A percentile compares a stretch with the other conserved stretches of the same genome.
These are phyloP conservation scores for Podochytrium sp. DNA, from an alignment of 192 early-diverging fungal species.

Conservation along the genomic window DNA sequence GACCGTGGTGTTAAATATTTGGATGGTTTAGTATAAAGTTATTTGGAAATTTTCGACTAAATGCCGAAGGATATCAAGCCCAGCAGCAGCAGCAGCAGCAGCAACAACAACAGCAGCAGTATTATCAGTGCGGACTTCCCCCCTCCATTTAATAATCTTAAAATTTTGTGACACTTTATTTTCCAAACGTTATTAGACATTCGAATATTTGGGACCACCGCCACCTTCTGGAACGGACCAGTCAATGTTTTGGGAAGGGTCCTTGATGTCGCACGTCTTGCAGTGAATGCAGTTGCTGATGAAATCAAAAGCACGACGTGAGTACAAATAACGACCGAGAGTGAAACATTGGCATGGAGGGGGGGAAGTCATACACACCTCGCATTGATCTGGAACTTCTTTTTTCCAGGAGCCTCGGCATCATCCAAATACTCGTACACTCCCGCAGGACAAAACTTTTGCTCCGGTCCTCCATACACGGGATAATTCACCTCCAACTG, in stretches of 20 bases:
- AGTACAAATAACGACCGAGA: background rate
- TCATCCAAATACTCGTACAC: slow-evolving; percentile 98
- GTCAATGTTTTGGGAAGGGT: slow-evolving; percentile 98
- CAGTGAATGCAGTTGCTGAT: slow-evolving; percentile 91
- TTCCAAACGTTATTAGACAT: slow-evolving; percentile 63
- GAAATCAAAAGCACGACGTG: no score
- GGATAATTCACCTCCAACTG: slow-evolving; percentile 83
- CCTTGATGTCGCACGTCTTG: slow-evolving; percentile 99
- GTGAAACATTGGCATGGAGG: background rate
- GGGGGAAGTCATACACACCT: background rate
- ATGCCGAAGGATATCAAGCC: background rate
- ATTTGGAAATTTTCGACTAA: background rate
- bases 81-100: background rate
- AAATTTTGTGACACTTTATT: background rate
- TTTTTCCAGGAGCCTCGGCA: slow-evolving; percentile 79
- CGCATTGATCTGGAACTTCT: slow-evolving; percentile 92
- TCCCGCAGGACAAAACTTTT: slow-evolving; percentile 94
- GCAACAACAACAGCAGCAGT: background rate
- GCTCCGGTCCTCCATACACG: slow-evolving; percentile 93
- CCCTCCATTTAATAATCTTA: no score
- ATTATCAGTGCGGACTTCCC: no score
- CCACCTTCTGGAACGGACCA: slow-evolving; percentile 95
- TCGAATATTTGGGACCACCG: slow-evolving; percentile 79
- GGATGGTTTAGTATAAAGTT: background rate
- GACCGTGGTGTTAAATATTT: background rate